phyloP scores from a whole-genome alignment of 1,284 basidiomycete species.

The Trichosporon ovoides region DNA sequence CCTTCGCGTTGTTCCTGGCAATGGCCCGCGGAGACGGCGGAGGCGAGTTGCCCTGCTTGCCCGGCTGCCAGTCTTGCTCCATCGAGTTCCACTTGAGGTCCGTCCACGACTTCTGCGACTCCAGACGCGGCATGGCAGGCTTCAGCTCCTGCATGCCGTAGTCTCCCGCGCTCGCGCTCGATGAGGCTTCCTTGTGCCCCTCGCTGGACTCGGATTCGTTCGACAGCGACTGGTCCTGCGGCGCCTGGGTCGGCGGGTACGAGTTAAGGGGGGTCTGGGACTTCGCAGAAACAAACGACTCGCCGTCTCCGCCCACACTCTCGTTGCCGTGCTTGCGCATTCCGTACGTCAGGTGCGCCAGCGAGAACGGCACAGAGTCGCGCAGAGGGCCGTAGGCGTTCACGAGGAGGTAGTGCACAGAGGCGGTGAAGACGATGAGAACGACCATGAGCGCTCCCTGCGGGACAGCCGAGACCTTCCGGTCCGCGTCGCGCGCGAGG shows the following conservation, averaged over 20 bases:
- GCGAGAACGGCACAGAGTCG: conserved; percentile 64
- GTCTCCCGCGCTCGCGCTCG: neutral
- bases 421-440: conserved; percentile 71
- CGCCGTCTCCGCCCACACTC: conserved; percentile 21
- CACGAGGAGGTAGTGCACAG: conserved; percentile 63
- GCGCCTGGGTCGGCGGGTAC: neutral
- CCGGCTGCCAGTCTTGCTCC: conserved; percentile 1
- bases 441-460: conserved; percentile 78
- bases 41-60: neutral
- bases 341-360: conserved; percentile 66
- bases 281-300: conserved; percentile 8
- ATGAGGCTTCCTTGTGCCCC: no score
- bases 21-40: neutral
- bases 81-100: neutral
- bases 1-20: neutral
- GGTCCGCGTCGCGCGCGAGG: conserved; percentile 59
- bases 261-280: neutral
- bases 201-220: neutral
- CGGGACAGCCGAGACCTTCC: conserved; percentile 58
- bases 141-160: neutral
- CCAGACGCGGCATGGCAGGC: no score
- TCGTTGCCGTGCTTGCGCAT: conserved; percentile 38
- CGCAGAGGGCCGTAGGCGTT: conserved; percentile 58
- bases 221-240: no score
- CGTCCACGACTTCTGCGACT: neutral